phyloP scores from a whole-genome alignment of 192 early-diverging fungal species.

The Coemansia sp. region DNA sequence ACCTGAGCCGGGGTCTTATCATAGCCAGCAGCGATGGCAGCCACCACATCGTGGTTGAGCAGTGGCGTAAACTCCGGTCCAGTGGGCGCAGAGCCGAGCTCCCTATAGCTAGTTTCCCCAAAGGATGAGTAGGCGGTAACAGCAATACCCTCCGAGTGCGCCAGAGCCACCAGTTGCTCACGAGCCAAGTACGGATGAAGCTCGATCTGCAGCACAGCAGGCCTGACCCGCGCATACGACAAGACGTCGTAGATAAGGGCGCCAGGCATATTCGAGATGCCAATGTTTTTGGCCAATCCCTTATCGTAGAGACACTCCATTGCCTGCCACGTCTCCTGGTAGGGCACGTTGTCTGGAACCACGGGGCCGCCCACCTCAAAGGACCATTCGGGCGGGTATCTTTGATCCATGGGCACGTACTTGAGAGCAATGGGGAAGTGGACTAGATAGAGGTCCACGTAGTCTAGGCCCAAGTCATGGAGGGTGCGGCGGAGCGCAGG shows the following conservation, averaged over 20 bases:
- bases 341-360: conserved; percentile 30
- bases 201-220: conserved; percentile 86
- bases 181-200: conserved; percentile 65
- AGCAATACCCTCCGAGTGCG: conserved; percentile 63
- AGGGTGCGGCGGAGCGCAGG: conserved; percentile 61
- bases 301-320: conserved; percentile 54
- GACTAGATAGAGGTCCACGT: conserved; percentile 81
- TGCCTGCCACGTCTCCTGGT: conserved; percentile 56
- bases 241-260: conserved; percentile 59
- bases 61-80: conserved; percentile 8
- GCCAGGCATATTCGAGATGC: conserved; percentile 66
- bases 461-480: conserved; percentile 62
- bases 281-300: conserved; percentile 59
- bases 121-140: conserved; percentile 85
- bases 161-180: conserved; percentile 67
- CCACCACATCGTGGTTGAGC: conserved; percentile 36
- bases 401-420: conserved; percentile 28
- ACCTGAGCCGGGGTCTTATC: conserved; percentile 65
- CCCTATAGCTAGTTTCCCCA: conserved; percentile 49
- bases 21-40: conserved; percentile 65
- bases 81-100: conserved; percentile 12
- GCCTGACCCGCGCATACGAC: conserved; percentile 49
- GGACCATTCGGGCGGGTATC: conserved; percentile 29
- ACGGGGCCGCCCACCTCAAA: conserved; percentile 14
- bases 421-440: conserved; percentile 67